Base-by-base conservation (phyloP, 176 grass and related monocot genomes). In the Thalia dealbata region DNA sequence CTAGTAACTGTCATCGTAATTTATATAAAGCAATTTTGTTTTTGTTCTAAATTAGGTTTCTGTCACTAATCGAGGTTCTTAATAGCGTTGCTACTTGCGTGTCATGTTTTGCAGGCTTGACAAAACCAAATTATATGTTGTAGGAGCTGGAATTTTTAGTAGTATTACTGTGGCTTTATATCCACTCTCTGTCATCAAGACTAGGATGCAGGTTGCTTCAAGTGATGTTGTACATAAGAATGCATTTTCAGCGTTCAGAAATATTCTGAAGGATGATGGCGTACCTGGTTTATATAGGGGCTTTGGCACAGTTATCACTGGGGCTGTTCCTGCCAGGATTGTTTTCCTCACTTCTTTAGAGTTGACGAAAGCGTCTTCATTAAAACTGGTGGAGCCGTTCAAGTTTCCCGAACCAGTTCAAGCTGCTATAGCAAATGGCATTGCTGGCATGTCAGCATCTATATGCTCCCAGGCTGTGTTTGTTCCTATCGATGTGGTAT, bases 401-500 rank as follows among this genome's bases (percentile, higher is more conserved):
- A 83, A 93, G 76, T 48, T 99, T 28, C 91, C 90, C 0, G 90
- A 93, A 60, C 88, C 90, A 1, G 68, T 83, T 26, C 83, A 88
- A 74, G 95, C 95, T 16, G 90, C 87, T 52, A 42, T 93, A 76
- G 89, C 90, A 28, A 99, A 91, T 82, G 95, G 95, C 52, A 75
- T 93, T 61, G 89, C 79, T 0, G 95, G 95, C 56, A 79, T 99
- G 73, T 84, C 81, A 0, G 95, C 90, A 0, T 99, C 95, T 28
- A 72, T 92, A 13, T 88, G 81, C 60, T 99, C 95, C 1, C 95
- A 99, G 68, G 72, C 95, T 27, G 81, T 93, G 13, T 93, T 99
- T 83, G 95, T 99, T 32, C 95, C 95, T 15, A 86, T 99, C 13
- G 95, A 99, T 79, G 95, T 99, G 95, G 95, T 97, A 97, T 78